Percentiles rank a stretch among this genome's conserved stretches.
Evolutionary conservation across 306 rosid species (phyloP).

Genomic region (Sechiopsis laciniata): DNA sequence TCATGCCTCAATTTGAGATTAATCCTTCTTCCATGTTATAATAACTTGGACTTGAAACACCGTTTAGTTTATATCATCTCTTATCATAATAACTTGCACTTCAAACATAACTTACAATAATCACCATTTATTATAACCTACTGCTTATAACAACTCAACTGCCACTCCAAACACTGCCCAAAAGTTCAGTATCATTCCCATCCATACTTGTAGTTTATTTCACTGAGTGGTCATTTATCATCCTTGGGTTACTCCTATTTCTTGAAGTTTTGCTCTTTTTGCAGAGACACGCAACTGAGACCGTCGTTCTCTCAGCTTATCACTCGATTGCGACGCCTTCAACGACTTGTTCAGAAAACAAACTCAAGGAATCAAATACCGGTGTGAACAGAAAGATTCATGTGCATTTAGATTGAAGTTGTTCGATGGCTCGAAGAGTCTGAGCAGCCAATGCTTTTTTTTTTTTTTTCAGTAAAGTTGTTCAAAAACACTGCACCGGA

Average conservation of each 20-base stretch:
- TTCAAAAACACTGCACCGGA: constrained; percentile 31
- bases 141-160: too few relatives aligned
- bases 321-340: constrained; percentile 55
- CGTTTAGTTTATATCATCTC: too few relatives aligned
- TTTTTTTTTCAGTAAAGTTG: constrained; percentile 11
- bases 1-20: too few relatives aligned
- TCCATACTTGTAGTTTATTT: background rate
- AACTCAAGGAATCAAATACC: constrained; percentile 32
- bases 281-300: constrained; percentile 88
- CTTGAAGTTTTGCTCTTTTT: constrained; percentile 13
- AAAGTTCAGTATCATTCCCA: background rate
- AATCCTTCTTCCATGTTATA: too few relatives aligned
- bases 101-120: too few relatives aligned
- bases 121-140: too few relatives aligned
- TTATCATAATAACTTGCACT: too few relatives aligned
- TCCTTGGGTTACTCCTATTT: too few relatives aligned
- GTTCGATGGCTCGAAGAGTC: constrained; percentile 70
- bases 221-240: background rate
- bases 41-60: too few relatives aligned
- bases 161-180: too few relatives aligned
- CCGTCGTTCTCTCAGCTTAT: constrained; percentile 88
- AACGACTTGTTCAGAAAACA: constrained; percentile 39
- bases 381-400: constrained; percentile 31
- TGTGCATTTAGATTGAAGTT: constrained; percentile 45
- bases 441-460: constrained; percentile 36